These are phyloP conservation scores for Haplosporangium sp. DNA, from an alignment of 371 early-diverging fungal genomes.

Conservation along the genomic window DNA sequence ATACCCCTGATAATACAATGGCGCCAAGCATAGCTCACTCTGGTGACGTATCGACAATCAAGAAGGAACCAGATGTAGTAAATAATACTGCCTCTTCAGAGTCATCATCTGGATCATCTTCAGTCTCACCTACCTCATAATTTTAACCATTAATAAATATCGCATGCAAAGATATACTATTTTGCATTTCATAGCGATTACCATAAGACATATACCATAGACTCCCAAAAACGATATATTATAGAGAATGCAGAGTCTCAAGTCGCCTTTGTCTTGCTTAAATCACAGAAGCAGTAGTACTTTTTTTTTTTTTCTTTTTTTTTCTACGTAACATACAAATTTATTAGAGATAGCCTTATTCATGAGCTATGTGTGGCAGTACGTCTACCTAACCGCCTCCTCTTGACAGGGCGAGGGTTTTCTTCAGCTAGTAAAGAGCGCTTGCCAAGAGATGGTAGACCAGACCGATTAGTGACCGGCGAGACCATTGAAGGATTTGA, in stretches of 20 bases:
- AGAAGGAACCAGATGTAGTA: neutral
- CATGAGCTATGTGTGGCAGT: neutral
- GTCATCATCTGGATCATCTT: conserved; percentile 11
- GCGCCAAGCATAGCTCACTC: neutral
- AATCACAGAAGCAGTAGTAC: too few species aligned
- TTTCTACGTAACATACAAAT: neutral
- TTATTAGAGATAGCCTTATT: neutral
- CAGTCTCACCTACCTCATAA: conserved; percentile 9
- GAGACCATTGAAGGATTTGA: conserved; percentile 35
- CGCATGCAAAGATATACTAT: neutral
- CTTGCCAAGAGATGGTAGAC: conserved; percentile 7
- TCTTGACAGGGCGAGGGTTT: conserved; percentile 12
- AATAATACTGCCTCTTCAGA: conserved; percentile 8
- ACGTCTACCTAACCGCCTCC: neutral
- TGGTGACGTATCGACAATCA: neutral
- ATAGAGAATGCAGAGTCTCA: too few species aligned
- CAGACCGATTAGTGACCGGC: neutral
- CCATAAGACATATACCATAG: too few species aligned
- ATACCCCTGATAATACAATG: neutral
- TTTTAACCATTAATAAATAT: neutral
- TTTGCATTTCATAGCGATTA: too few species aligned
- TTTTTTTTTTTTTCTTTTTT: neutral
- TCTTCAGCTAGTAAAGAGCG: neutral
- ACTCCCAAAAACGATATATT: too few species aligned
- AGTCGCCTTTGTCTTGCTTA: too few species aligned